phyloP scores from a whole-genome alignment of 768 basidiomycete genomes.

The Trametes coccinea region DNA sequence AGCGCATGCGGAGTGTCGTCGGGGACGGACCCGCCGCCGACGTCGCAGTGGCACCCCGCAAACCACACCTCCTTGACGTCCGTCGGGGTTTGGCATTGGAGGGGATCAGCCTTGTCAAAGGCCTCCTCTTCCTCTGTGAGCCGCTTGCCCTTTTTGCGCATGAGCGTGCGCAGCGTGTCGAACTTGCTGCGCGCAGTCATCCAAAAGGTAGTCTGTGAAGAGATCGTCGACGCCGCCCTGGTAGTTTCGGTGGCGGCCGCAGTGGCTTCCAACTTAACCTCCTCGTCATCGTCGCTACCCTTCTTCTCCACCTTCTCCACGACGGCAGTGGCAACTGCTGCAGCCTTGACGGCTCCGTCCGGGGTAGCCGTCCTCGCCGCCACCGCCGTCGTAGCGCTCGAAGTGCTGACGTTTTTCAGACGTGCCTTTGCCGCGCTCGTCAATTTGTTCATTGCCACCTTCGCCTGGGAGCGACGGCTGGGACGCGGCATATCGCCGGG shows the following conservation, averaged over 20 bases:
- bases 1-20: slow-evolving; percentile 60
- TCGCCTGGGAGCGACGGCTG: neutral
- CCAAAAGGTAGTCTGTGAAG: slow-evolving; percentile 8
- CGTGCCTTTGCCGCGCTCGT: slow-evolving; percentile 1
- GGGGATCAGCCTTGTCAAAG: slow-evolving; percentile 37
- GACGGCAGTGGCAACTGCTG: neutral
- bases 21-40: slow-evolving; percentile 70
- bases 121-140: slow-evolving; percentile 39
- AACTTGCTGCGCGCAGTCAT: neutral
- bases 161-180: slow-evolving; percentile 26
- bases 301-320: neutral
- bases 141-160: slow-evolving; percentile 23
- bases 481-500: slow-evolving; percentile 48
- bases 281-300: neutral
- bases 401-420: neutral
- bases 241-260: neutral
- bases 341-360: neutral
- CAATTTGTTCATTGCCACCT: neutral
- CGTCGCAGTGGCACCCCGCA: slow-evolving; percentile 70
- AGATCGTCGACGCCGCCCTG: neutral
- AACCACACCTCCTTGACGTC: slow-evolving; percentile 83
- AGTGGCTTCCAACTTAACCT: neutral
- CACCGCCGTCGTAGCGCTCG: neutral
- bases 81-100: slow-evolving; percentile 37
- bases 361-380: slow-evolving; percentile 15